These are phyloP conservation scores for Astrothelium subdiscretum DNA, from an alignment of 495 filamentous ascomycete species.

Conservation along the genomic window DNA sequence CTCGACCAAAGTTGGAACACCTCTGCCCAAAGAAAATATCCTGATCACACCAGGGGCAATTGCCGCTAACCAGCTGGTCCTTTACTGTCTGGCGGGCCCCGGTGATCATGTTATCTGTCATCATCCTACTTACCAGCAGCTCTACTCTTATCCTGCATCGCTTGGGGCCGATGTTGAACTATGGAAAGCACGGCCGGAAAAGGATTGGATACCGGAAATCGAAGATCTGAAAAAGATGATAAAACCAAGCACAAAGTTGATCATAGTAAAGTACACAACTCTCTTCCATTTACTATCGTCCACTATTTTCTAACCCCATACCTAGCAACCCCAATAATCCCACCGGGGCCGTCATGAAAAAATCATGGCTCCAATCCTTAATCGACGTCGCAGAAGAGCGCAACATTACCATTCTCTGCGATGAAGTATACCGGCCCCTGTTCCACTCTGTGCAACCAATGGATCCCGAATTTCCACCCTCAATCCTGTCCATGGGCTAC, in stretches of 20 bases:
- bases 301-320: background rate
- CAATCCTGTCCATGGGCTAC: slow-evolving; percentile 61
- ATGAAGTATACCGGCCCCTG: slow-evolving; percentile 84
- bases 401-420: slow-evolving; percentile 58
- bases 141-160: slow-evolving; percentile 64
- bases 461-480: slow-evolving; percentile 50
- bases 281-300: background rate
- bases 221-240: slow-evolving; percentile 56
- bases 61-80: slow-evolving; percentile 64
- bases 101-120: slow-evolving; percentile 87
- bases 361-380: slow-evolving; percentile 45
- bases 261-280: slow-evolving; percentile 47
- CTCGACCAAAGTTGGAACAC: slow-evolving; percentile 37
- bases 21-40: slow-evolving; percentile 52
- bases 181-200: slow-evolving; percentile 58
- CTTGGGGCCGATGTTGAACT: slow-evolving; percentile 72
- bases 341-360: slow-evolving; percentile 61
- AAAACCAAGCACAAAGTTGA: slow-evolving; percentile 62
- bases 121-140: slow-evolving; percentile 81
- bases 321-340: slow-evolving; percentile 84
- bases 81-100: slow-evolving; percentile 64
- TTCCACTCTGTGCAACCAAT: slow-evolving; percentile 61
- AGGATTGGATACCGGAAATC: slow-evolving; percentile 57
- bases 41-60: slow-evolving; percentile 76
- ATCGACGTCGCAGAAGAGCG: slow-evolving; percentile 50